phyloP scores from a whole-genome alignment of 2,329 filamentous ascomycete species.

The Botrytis porri region DNA sequence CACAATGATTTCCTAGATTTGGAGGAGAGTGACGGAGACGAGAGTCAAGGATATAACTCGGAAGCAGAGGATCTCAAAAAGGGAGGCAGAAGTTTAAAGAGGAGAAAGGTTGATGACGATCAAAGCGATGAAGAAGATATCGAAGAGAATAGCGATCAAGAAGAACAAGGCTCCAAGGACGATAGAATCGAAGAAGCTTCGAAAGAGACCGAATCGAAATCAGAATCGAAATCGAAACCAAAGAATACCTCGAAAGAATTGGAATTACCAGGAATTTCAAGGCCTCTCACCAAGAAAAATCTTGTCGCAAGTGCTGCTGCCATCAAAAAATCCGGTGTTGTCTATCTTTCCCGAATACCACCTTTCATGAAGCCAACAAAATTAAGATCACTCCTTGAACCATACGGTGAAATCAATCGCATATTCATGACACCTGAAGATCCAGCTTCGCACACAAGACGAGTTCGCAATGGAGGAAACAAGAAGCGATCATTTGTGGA shows the following conservation, averaged over 20 bases:
- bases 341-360: constrained; percentile 80
- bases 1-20: constrained; percentile 69
- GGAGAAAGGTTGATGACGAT: constrained; percentile 52
- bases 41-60: constrained; percentile 60
- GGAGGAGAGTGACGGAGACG: constrained; percentile 55
- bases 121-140: constrained; percentile 42
- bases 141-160: constrained; percentile 33
- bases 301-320: constrained; percentile 62
- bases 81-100: constrained; percentile 58
- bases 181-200: constrained; percentile 27
- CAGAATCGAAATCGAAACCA: constrained; percentile 18
- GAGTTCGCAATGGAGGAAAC: constrained; percentile 72
- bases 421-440: constrained; percentile 80
- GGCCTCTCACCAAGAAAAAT: constrained; percentile 63
- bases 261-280: constrained; percentile 50
- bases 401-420: constrained; percentile 72
- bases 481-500: constrained; percentile 80
- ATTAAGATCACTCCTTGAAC: constrained; percentile 69
- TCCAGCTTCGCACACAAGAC: constrained; percentile 59
- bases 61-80: constrained; percentile 63
- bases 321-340: constrained; percentile 71
- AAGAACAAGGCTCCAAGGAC: constrained; percentile 38
- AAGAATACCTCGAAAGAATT: constrained; percentile 34
- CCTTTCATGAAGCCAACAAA: constrained; percentile 86
- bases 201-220: not conserved